Evolutionary conservation across 345 rosid genomes (phyloP).

Genomic region (Gossypium arboreum): DNA sequence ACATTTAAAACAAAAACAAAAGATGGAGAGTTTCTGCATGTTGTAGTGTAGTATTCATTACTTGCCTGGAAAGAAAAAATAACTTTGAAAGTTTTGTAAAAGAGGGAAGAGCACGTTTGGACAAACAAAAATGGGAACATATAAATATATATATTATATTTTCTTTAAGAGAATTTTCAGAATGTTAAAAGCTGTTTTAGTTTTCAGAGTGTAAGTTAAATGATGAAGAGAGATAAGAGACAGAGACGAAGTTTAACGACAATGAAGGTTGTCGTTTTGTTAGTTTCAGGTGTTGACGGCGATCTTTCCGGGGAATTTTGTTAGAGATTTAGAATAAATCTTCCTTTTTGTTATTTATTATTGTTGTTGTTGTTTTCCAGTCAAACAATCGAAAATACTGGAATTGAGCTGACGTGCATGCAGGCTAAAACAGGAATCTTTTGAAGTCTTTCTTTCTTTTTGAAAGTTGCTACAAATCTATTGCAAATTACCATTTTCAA

Average conservation of each 20-base stretch:
- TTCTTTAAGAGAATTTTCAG: not conserved
- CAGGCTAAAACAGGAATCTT: too few relatives aligned
- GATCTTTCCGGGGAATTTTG: not conserved
- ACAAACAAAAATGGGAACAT: not conserved
- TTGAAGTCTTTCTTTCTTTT: too few relatives aligned
- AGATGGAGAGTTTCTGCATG: not conserved
- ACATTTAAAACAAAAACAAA: not conserved
- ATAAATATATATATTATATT: not conserved
- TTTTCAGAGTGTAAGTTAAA: not conserved
- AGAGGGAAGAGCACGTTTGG: not conserved
- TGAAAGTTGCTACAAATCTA: too few relatives aligned
- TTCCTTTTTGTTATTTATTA: not conserved
- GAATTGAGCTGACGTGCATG: not conserved
- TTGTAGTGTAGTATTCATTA: not conserved
- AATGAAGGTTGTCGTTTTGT: slow-evolving; percentile 1
- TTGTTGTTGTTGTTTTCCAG: not conserved
- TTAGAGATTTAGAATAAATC: slow-evolving; percentile 5
- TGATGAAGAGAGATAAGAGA: not conserved
- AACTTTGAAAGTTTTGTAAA: not conserved
- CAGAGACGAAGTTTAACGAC: not conserved
- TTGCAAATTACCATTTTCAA: too few relatives aligned
- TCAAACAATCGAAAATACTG: not conserved
- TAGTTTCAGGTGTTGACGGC: slow-evolving; percentile 9
- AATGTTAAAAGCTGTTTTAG: slow-evolving; percentile 1
- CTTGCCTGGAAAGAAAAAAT: not conserved